Evolutionary conservation across 805 yeast genomes (phyloP), one percentile per base, ranked within the genome.

Genomic region (Cyberlindnera bimundalis): DNA sequence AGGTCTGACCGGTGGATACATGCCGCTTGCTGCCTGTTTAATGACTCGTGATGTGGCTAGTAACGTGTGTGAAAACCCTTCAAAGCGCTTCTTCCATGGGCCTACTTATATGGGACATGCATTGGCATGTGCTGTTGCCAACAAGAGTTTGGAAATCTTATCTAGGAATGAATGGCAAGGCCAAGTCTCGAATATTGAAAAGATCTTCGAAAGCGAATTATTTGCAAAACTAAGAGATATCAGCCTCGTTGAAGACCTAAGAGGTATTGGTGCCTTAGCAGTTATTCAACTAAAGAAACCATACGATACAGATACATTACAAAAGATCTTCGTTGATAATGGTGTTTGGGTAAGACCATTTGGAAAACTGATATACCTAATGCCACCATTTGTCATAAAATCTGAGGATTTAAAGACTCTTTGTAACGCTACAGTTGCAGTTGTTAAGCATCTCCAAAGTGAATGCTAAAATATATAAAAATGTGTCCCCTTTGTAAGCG

Each of bases 1-100:
- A 40, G 52, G 53, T 2, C 37, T 58, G 17, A 51, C 59, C 3
- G 60, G 62, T n/a, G 61, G 60, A 2, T 56, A 55, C 34, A 36
- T 52, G 47, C 53, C 58, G 1, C 31, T 55, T 15, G 45, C 58
- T 39, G 58, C 57, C 1, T 59, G 56, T 3, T 36, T 56, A 18
- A 36, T 41, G 40, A 35, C 33, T 3, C 34, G 44, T 20, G 27
- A 35, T 18, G 38, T 35, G 15, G 38, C 38, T 9, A 15, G 28
- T 8, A 24, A 20, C 17, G 38, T 35, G 11, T 35, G 38, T 28
- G 27, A 35, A 19, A 35, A 35, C 19, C 38, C 38, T 14, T 12
- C 33, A 16, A 35, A 28, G 28, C 27, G 33, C n/a, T 35, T 35
- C 26, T 35, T 27, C 26, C 38, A 35, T 21, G 38, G 38, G 9